Evolutionary conservation across 2,329 filamentous ascomycete genomes (phyloP).

Genomic region (Rhynchosporium graminicola): DNA sequence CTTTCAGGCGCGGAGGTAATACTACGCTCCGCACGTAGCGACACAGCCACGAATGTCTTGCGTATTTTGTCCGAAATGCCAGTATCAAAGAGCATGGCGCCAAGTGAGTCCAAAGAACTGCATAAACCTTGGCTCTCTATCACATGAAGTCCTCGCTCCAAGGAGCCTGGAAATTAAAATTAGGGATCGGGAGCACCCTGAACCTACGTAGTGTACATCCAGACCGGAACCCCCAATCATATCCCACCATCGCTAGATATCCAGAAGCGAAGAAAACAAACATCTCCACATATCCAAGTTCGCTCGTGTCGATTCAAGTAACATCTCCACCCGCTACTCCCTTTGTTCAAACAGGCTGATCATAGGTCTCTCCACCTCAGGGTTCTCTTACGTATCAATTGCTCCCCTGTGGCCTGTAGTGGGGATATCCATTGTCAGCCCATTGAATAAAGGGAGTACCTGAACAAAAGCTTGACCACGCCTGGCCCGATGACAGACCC

Average conservation of each 20-base stretch:
- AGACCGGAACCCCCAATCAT: not conserved
- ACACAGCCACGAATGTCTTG: too few species aligned
- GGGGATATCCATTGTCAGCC: too few species aligned
- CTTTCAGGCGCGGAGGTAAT: too few species aligned
- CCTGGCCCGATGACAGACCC: not conserved
- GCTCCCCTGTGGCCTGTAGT: not conserved
- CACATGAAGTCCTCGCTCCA: not conserved
- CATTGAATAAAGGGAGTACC: too few species aligned
- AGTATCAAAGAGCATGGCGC: not conserved
- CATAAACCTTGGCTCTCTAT: not conserved
- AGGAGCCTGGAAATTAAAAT: not conserved
- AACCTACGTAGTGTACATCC: not conserved
- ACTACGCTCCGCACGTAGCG: too few species aligned
- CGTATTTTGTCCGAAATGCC: too few species aligned
- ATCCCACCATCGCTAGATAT: too few species aligned
- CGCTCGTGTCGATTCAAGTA: too few species aligned
- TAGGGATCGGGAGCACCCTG: not conserved
- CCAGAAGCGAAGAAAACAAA: conserved; percentile 1
- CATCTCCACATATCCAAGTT: not conserved
- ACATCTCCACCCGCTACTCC: too few species aligned
- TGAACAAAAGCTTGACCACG: not conserved
- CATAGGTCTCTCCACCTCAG: not conserved
- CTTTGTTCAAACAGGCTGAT: too few species aligned
- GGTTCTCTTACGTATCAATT: not conserved
- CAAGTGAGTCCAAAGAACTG: conserved; percentile 4